phyloP scores from a whole-genome alignment of 129 eudicot species.

The Chrysanthemum makinoi region DNA sequence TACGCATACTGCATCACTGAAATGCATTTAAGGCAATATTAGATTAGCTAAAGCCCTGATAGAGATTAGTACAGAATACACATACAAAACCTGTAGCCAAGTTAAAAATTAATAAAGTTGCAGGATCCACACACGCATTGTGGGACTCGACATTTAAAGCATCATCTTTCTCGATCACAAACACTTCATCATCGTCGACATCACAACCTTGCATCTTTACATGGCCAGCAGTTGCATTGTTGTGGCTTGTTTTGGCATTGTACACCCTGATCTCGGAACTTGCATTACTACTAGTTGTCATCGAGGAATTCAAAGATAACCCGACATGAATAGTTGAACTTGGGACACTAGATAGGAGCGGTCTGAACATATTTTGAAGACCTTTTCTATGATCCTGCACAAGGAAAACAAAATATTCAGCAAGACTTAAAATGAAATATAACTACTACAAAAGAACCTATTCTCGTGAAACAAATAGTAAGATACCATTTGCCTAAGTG shows the following conservation, averaged over 20 bases:
- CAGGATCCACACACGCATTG: conserved; percentile 22
- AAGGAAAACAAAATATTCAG: conserved; percentile 1
- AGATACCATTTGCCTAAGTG: too few relatives aligned
- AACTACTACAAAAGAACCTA: not conserved
- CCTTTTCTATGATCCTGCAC: conserved; percentile 68
- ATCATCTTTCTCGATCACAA: conserved; percentile 43
- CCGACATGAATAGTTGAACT: conserved; percentile 74
- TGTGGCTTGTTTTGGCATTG: conserved; percentile 59
- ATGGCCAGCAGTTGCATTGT: conserved; percentile 47
- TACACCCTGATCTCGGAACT: conserved; percentile 71
- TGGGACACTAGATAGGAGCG: conserved; percentile 93
- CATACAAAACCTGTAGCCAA: too few relatives aligned
- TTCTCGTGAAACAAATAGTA: too few relatives aligned
- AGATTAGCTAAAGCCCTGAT: too few relatives aligned
- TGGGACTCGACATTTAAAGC: conserved; percentile 20
- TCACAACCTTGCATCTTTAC: conserved; percentile 28
- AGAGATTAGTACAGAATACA: too few relatives aligned
- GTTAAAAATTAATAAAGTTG: conserved; percentile 26
- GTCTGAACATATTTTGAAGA: conserved; percentile 94
- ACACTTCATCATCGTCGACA: not conserved
- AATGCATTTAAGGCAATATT: too few relatives aligned
- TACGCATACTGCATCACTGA: too few relatives aligned
- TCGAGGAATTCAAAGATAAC: conserved; percentile 57
- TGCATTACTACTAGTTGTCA: conserved; percentile 84
- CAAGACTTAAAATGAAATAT: not conserved